Percentiles rank a stretch among this genome's conserved stretches.
These are phyloP conservation scores for Aquilaria agallochum DNA, from an alignment of 441 rosid genomes.

Conservation along the genomic window DNA sequence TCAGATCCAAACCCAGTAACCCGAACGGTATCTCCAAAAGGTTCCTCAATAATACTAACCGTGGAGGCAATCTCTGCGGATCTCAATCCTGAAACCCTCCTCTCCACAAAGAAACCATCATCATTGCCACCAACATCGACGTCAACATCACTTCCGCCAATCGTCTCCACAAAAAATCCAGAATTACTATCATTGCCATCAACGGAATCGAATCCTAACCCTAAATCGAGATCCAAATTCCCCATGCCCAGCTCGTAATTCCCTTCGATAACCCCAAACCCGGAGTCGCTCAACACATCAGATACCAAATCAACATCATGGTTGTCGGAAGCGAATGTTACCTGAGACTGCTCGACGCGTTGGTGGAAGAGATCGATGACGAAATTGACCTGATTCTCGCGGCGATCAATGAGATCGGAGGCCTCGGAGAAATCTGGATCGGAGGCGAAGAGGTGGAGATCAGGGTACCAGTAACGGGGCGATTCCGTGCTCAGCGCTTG, in stretches of 20 bases:
- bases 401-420: conserved; percentile 33
- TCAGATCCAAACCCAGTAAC: conserved; percentile 44
- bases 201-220: conserved; percentile 36
- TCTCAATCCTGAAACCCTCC: conserved; percentile 32
- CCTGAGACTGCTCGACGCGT: conserved; percentile 69
- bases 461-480: conserved; percentile 15
- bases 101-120: conserved; percentile 48
- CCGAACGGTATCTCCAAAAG: conserved; percentile 17
- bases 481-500: conserved; percentile 10
- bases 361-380: conserved; percentile 82
- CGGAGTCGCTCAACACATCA: conserved; percentile 37
- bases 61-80: conserved; percentile 30
- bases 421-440: conserved; percentile 18
- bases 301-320: conserved; percentile 15
- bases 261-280: conserved; percentile 42
- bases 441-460: conserved; percentile 16
- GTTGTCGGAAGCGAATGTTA: neutral
- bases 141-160: conserved; percentile 24
- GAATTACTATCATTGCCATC: conserved; percentile 22
- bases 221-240: conserved; percentile 42
- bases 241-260: conserved; percentile 31
- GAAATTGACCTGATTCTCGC: conserved; percentile 58
- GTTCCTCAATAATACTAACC: conserved; percentile 14
- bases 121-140: conserved; percentile 25
- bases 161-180: conserved; percentile 23